Base-by-base conservation (phyloP, 164 flowering plant genomes). In the Macadamia tetraphylla region DNA sequence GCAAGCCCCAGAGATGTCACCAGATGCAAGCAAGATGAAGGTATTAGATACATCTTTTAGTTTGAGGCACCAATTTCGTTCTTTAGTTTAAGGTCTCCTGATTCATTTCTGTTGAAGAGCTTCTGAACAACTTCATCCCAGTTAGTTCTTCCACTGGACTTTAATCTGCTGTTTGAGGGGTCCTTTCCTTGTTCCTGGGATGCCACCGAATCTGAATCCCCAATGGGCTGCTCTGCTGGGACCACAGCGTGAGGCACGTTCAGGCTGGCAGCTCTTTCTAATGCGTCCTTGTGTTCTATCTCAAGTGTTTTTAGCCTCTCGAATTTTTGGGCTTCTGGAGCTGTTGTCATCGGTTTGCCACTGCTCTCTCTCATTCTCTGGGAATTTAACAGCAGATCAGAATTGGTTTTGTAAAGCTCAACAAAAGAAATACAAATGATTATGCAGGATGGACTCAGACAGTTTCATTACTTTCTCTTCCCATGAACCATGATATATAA, bases 231-330 rank as follows among this genome's bases (percentile, higher is more conserved):
- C 6, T 76, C 81, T 31, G 74, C 82, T 57, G 63, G 10, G 29
- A 75, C 14, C 30, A 74, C 82, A 11, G 95, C 95, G 66, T 92
- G 87, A 56, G 99, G 98, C 42, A 94, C 79, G 51, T 92, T 88
- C 70, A 94, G 72, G 73, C 87, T 84, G 6, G 89, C 87, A n/a
- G 97, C 97, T 78, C 87, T 84, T 60, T 94, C 91, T 70, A 94
- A 51, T 48, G 97, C 97, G 74, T 87, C 99, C 72, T 78, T 89
- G 83, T 90, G 97, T 72, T 94, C 98, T 63, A 82, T 83, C 63
- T 88, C 81, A 7, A 86, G 40, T 3, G 99, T 86, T 71, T 78
- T 76, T 79, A 75, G 14, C 78, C 99, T 88, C 64, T 87, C 86
- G 14, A 92, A 2, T 69, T 71, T 87, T 66, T 84, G 89, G 49